phyloP scores from a whole-genome alignment of 805 yeast species.

The Ogataea pignaliae region DNA sequence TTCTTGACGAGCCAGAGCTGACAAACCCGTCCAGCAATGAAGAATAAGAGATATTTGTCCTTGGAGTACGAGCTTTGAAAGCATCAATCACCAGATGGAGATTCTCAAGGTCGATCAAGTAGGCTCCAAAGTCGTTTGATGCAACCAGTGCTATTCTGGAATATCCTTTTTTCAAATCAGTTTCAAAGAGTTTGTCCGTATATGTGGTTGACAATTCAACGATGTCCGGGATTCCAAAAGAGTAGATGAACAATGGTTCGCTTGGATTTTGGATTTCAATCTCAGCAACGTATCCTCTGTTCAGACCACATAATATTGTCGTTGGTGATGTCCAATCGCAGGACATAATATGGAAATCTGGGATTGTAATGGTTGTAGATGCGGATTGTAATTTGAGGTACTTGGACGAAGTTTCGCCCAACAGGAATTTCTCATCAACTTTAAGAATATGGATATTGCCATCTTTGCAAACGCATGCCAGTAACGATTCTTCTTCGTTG shows the following conservation, averaged over 20 bases:
- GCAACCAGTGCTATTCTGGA: constrained; percentile 15
- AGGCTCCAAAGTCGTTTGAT: constrained; percentile 13
- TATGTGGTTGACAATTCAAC: constrained; percentile 18
- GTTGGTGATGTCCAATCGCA: constrained; percentile 27
- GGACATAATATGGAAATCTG: constrained; percentile 15
- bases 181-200: constrained; percentile 13
- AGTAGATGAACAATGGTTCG: constrained; percentile 20
- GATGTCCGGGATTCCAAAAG: constrained; percentile 21
- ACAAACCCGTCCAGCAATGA: constrained; percentile 21
- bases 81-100: constrained; percentile 12
- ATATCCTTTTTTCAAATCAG: not conserved
- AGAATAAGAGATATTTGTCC: constrained; percentile 14
- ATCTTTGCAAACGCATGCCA: constrained; percentile 26
- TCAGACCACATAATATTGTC: constrained; percentile 22
- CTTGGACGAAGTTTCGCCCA: not conserved
- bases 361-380: constrained; percentile 17
- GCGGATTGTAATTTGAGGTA: constrained; percentile 11
- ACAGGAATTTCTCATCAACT: constrained; percentile 13
- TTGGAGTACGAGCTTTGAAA: constrained; percentile 8
- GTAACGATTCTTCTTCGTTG: constrained; percentile 10
- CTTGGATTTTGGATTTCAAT: constrained; percentile 16
- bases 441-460: constrained; percentile 24
- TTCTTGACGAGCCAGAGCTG: constrained; percentile 13
- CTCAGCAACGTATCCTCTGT: constrained; percentile 26
- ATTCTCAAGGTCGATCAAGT: constrained; percentile 19